phyloP scores from a whole-genome alignment of 1,284 basidiomycete genomes.

The Tausonia pullulans region DNA sequence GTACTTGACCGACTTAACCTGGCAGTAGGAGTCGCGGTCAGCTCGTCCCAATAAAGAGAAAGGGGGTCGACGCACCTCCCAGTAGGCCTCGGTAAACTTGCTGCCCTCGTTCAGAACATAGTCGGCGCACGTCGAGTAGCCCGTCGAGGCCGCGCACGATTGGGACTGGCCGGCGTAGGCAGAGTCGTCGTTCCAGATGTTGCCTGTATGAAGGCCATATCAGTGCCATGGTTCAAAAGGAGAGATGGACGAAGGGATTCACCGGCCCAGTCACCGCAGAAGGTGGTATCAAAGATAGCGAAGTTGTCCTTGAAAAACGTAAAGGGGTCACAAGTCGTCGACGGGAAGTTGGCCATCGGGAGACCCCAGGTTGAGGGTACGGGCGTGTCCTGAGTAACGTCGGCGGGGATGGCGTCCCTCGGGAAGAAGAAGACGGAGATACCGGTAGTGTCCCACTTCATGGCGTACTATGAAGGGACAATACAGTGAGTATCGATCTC shows the following conservation, averaged over 20 bases:
- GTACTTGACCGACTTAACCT: conserved; percentile 14
- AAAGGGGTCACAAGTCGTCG: conserved; percentile 56
- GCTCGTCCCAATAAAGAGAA: background rate
- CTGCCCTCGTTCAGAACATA: conserved; percentile 60
- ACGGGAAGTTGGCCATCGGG: conserved; percentile 62
- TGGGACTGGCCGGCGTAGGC: conserved; percentile 66
- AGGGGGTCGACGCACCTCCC: conserved; percentile 35
- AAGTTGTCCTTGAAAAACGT: conserved; percentile 62
- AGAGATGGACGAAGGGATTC: conserved; percentile 15
- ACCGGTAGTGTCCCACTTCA: conserved; percentile 61
- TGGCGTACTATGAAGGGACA: conserved; percentile 25
- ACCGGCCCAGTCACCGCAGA: conserved; percentile 81
- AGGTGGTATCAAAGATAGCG: conserved; percentile 68
- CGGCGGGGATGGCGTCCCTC: conserved; percentile 55
- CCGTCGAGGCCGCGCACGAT: conserved; percentile 71
- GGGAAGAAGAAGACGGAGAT: conserved; percentile 73
- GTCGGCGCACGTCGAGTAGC: conserved; percentile 60
- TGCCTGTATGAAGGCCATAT: background rate
- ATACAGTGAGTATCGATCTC: too few relatives aligned
- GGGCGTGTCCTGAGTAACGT: conserved; percentile 56
- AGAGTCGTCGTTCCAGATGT: conserved; percentile 49
- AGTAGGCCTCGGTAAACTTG: conserved; percentile 66
- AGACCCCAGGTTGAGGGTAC: conserved; percentile 60
- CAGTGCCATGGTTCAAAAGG: too few relatives aligned
- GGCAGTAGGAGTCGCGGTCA: background rate